These are phyloP conservation scores for Penicillium sumatraense DNA, from an alignment of 2,329 filamentous ascomycete species.

Conservation along the genomic window DNA sequence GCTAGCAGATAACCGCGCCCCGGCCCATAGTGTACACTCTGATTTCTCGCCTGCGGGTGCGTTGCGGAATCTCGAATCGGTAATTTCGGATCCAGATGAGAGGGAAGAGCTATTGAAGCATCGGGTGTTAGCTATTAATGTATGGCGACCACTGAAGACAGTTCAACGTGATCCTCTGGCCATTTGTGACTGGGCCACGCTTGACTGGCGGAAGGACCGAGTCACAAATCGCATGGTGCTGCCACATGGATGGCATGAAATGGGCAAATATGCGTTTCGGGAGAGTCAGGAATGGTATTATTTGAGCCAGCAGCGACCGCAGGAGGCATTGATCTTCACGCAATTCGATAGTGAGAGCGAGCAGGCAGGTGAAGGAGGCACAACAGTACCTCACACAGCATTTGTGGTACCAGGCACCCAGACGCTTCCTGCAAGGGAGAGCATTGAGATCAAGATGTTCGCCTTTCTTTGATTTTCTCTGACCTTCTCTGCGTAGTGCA, in stretches of 20 bases:
- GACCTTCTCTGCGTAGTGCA: not conserved
- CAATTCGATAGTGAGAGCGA: constrained; percentile 26
- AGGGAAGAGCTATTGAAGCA: constrained; percentile 11
- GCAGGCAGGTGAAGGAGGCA: constrained; percentile 9
- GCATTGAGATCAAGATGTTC: constrained; percentile 57
- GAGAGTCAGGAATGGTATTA: constrained; percentile 22
- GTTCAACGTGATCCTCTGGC: constrained; percentile 28
- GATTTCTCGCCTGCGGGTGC: constrained; percentile 19
- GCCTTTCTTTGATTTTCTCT: constrained; percentile 20
- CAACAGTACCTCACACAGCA: constrained; percentile 53
- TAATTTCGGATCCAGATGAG: constrained; percentile 13
- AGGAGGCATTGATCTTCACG: constrained; percentile 26
- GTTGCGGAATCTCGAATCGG: constrained; percentile 6
- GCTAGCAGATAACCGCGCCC: constrained; percentile 19
- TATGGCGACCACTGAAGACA: constrained; percentile 29
- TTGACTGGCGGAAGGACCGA: constrained; percentile 12
- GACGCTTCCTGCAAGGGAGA: constrained; percentile 51
- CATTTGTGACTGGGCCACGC: constrained; percentile 25
- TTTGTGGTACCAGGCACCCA: constrained; percentile 52
- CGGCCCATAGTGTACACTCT: constrained; percentile 27
- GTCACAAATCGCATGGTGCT: constrained; percentile 17
- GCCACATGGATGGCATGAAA: constrained; percentile 18
- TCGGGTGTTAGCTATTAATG: constrained; percentile 25
- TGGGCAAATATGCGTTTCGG: constrained; percentile 19
- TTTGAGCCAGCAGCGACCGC: constrained; percentile 18